Evolutionary conservation across 192 early-diverging fungal genomes (phyloP), one percentile per base, ranked within the genome.

Genomic region (Coemansia pectinata): DNA sequence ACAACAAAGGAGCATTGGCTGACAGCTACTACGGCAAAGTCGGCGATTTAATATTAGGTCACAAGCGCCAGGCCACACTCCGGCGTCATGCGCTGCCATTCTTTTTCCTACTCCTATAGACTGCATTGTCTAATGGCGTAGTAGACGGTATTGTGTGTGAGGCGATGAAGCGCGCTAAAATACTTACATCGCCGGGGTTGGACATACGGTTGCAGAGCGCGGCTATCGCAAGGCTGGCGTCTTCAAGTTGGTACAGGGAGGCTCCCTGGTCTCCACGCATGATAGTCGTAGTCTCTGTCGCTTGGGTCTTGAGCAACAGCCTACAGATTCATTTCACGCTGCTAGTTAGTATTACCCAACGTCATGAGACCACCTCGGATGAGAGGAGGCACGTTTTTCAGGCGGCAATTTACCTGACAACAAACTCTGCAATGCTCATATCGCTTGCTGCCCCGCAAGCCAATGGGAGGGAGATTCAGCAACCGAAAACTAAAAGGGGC

Each of bases 191-290:
- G 27, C 33, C 25, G 65, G 61, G 69, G 59, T 65, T 59, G 34
- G 67, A 59, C 21, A 81, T 69, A 55, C 67, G 59, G 52, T 65
- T 68, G 50, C 73, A 81, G 60, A 81, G 70, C 11, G 78, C 72
- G 19, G 67, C 73, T n/a, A 81, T 66, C 29, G 78, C 73, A 17
- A 70, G 69, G 29, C 66, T 72, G 44, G 78, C 70, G 59, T 81
- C 78, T 38, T 81, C 78, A 5, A 81, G 73, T 52, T 76, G 78
- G 66, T 74, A 76, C 21, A 66, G 42, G 23, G 78, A 68, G 19
- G 64, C 59, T 15, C 66, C 60, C 47, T 74, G 70, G 66, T 75
- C 73, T n/a, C 63, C 73, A 47, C 73, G 70, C 78, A 81, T 81
- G 41, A 27, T 66, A 15, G 42, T 8, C 47, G 2, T 33, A 19